These are phyloP conservation scores for Biscogniauxia mediterranea DNA, from an alignment of 2,329 filamentous ascomycete genomes.

Conservation along the genomic window DNA sequence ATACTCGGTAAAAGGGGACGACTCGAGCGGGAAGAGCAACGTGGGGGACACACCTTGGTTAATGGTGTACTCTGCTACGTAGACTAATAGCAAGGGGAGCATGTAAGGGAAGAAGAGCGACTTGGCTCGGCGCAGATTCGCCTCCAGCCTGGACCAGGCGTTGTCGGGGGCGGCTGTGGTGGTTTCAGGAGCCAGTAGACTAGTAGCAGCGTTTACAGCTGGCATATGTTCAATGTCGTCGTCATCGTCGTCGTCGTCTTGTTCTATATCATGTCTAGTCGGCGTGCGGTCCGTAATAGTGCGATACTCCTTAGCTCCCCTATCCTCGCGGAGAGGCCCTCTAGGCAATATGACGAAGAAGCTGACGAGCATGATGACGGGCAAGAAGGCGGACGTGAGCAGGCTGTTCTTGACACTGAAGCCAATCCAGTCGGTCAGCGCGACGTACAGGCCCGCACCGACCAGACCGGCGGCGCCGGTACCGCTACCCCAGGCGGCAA, in stretches of 20 bases:
- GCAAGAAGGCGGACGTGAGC: slow-evolving; percentile 75
- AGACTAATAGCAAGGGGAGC: slow-evolving; percentile 88
- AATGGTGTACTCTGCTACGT: slow-evolving; percentile 95
- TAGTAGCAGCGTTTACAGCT: slow-evolving; percentile 43
- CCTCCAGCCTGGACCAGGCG: slow-evolving; percentile 34
- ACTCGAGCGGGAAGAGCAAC: slow-evolving; percentile 75
- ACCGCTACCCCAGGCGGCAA: slow-evolving; percentile 89
- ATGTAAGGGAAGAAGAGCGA: slow-evolving; percentile 77
- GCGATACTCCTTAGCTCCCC: slow-evolving; percentile 51
- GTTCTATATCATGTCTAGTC: neutral
- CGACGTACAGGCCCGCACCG: slow-evolving; percentile 83
- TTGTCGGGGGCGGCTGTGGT: slow-evolving; percentile 36
- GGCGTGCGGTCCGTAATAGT: slow-evolving; percentile 40
- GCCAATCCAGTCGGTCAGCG: slow-evolving; percentile 77
- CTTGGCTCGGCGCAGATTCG: slow-evolving; percentile 64
- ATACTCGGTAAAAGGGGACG: slow-evolving; percentile 76
- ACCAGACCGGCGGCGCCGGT: slow-evolving; percentile 86
- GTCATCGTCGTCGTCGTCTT: slow-evolving; percentile 39
- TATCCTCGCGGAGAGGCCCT: slow-evolving; percentile 56
- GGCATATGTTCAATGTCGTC: slow-evolving; percentile 37
- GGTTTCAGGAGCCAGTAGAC: slow-evolving; percentile 47
- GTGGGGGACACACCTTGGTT: slow-evolving; percentile 93
- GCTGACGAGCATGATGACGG: slow-evolving; percentile 76
- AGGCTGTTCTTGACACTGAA: slow-evolving; percentile 73
- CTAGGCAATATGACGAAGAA: slow-evolving; percentile 81